phyloP scores from a whole-genome alignment of 768 basidiomycete genomes.

The Cystofilobasidium bisporidii region DNA sequence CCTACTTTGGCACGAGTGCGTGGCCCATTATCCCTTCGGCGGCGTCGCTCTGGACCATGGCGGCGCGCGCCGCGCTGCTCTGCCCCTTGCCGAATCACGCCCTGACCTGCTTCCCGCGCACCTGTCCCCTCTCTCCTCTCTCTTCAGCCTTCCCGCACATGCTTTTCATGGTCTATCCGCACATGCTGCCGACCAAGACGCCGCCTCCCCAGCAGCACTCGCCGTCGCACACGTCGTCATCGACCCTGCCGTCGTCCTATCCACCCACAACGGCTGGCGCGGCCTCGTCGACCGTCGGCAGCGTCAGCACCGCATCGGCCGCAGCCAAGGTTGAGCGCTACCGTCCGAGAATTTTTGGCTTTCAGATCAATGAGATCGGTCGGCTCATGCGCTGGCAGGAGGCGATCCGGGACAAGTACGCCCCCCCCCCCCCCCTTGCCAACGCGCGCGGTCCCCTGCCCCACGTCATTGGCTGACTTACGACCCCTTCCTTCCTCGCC shows the following conservation, averaged over 20 bases:
- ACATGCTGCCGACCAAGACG: conserved; percentile 75
- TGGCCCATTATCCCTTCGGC: not conserved
- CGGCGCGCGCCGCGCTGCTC: not conserved
- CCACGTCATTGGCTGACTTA: not conserved
- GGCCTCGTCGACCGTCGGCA: conserved; percentile 44
- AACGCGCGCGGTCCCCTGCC: too few species aligned
- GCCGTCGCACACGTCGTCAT: conserved; percentile 28
- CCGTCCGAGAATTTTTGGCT: conserved; percentile 89
- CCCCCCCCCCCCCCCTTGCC: conserved; percentile 28
- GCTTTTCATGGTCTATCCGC: conserved; percentile 84
- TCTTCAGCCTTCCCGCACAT: conserved; percentile 24
- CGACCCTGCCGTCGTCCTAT: conserved; percentile 16
- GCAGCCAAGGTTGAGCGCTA: conserved; percentile 87
- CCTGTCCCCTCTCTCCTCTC: not conserved
- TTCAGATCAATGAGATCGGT: conserved; percentile 88
- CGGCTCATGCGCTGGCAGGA: conserved; percentile 94
- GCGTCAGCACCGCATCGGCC: conserved; percentile 65
- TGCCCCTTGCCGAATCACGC: too few species aligned
- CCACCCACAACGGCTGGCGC: conserved; percentile 29
- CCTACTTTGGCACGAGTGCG: conserved; percentile 85
- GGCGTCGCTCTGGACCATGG: not conserved
- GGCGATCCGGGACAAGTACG: conserved; percentile 74
- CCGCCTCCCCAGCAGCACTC: conserved; percentile 32
- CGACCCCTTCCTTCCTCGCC: not conserved
- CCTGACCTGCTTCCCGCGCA: not conserved